phyloP scores from a whole-genome alignment of 345 rosid genomes.

The Citrus glauca region DNA sequence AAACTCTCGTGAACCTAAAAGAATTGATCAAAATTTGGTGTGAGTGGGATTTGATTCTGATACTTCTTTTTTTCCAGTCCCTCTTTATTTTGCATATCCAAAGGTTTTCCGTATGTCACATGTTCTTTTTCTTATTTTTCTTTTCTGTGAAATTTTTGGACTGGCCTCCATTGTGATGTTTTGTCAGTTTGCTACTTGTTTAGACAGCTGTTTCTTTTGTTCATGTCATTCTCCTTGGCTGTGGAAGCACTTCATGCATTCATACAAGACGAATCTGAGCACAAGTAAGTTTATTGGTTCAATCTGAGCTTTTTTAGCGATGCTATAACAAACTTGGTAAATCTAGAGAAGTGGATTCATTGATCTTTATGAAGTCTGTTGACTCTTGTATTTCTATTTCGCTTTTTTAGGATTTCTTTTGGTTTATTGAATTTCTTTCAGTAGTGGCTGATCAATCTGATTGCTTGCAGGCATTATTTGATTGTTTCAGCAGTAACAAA shows the following conservation, averaged over 20 bases:
- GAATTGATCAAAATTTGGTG: neutral
- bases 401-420: neutral
- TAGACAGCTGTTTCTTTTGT: conserved; percentile 99
- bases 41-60: neutral
- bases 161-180: conserved; percentile 41
- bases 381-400: neutral
- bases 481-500: conserved; percentile 96
- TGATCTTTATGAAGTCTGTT: neutral
- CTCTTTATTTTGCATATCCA: neutral
- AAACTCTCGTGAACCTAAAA: neutral
- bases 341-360: no score
- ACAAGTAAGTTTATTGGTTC: conserved; percentile 61
- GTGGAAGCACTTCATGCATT: conserved; percentile 99
- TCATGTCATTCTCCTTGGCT: conserved; percentile 96
- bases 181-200: conserved; percentile 58
- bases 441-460: conserved; percentile 5
- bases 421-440: neutral
- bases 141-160: conserved; percentile 3
- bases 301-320: neutral
- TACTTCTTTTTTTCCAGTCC: neutral
- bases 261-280: conserved; percentile 97
- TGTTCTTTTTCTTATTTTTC: neutral
- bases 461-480: conserved; percentile 82
- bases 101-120: neutral
- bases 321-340: neutral